Base-by-base conservation (phyloP, 1,139 yeast genomes). In the Geotrichum armillariae region DNA sequence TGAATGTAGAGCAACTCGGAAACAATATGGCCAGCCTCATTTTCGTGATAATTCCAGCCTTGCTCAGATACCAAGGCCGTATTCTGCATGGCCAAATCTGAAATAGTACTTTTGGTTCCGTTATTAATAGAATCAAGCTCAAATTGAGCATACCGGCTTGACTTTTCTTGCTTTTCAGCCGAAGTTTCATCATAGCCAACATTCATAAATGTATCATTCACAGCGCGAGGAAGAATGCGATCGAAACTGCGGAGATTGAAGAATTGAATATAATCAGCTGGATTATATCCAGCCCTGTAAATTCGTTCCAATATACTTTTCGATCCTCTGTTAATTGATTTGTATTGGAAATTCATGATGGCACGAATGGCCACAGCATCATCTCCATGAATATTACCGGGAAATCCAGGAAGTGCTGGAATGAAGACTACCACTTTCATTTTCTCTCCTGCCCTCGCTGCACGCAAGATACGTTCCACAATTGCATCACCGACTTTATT, bases 1-100 rank as follows among this genome's bases (percentile, higher is more conserved):
- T 53, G 60, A 37, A 51, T 56, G 50, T 56, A 49, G 43, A 47
- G 57, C 46, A 41, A 45, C 47, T 47, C 60, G 38, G 55, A 48
- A 40, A 52, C 60, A 56, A 48, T 43, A 31, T 48, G 46, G n/a
- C 39, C 50, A 8, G 47, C 53, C 33, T 53, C 58, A 38, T 47
- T 48, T 12, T 45, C 49, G 8, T 20, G 31, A 21, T 22, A 46
- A n/a, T 27, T 39, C 56, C 56, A 53, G 6, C 46, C 47, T 35
- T 46, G 47, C 12, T 37, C 45, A 18, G 50, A 34, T 3, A 50
- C 41, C 11, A 33, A 17, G 3, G 49, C 45, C 7, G 46, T 29
- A 3, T 23, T 35, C 23, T 43, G 53, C 33, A 47, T 27, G 14
- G 49, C 51, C 11, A 45, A 40, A 37, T 41, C 46, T 4, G 53